A percentile compares a stretch with the other conserved stretches of the same genome.
Conservation (phyloP, 2,329 filamentous ascomycete species). For the Lecanicillium sp. region DNA sequence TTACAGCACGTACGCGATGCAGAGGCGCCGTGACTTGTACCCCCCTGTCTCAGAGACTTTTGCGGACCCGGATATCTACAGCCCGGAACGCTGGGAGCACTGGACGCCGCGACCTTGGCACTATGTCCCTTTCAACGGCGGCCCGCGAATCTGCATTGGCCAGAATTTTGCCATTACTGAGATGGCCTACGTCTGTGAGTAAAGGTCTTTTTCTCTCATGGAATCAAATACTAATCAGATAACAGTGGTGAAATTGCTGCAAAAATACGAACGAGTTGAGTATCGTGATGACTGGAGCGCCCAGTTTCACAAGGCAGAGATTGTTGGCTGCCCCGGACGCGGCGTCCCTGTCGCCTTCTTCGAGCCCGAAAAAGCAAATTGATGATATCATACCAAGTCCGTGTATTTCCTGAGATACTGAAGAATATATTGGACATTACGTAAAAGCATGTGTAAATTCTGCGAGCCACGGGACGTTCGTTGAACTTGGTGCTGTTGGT, state of each 20-base stretch:
- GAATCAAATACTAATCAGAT: not conserved
- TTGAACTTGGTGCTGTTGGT: too few species aligned
- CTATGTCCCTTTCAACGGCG: constrained; percentile 71
- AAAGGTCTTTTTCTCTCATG: not conserved
- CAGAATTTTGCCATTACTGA: constrained; percentile 79
- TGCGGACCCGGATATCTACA: constrained; percentile 45
- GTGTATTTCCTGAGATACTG: too few species aligned
- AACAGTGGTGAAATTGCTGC: constrained; percentile 46
- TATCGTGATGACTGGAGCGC: constrained; percentile 39
- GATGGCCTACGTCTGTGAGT: constrained; percentile 35
- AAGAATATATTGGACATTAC: too few species aligned
- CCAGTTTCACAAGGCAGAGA: constrained; percentile 39
- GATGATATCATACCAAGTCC: too few species aligned
- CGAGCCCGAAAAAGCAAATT: constrained; percentile 19
- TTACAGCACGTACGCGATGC: constrained; percentile 68
- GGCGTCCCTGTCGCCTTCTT: constrained; percentile 37
- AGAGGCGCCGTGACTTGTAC: constrained; percentile 60
- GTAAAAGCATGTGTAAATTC: too few species aligned
- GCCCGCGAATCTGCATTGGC: constrained; percentile 67
- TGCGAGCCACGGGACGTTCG: too few species aligned
- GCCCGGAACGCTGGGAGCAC: constrained; percentile 60
- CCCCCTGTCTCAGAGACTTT: constrained; percentile 42
- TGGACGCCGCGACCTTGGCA: constrained; percentile 63
- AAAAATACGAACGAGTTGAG: constrained; percentile 52
- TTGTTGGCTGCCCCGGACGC: constrained; percentile 37